Evolutionary conservation across 1,284 basidiomycete species (phyloP).

Genomic region (Tilletia caries): DNA sequence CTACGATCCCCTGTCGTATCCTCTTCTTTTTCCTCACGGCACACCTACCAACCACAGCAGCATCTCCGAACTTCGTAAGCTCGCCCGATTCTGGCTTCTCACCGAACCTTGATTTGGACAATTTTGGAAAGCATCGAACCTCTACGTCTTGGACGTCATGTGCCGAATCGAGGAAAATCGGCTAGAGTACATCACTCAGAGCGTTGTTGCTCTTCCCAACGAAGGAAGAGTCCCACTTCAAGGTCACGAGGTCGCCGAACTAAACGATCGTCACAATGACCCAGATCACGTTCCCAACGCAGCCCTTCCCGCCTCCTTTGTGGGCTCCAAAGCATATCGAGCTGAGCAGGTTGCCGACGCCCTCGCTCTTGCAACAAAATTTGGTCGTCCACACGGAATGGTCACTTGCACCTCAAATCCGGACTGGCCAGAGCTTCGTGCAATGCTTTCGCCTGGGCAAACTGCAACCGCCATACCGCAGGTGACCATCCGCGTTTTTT

Average conservation of each 20-base stretch:
- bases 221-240: background rate
- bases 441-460: background rate
- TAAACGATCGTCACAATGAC: background rate
- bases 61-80: background rate
- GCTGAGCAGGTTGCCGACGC: background rate
- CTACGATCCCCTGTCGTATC: background rate
- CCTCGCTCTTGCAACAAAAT: background rate
- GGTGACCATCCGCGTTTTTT: background rate
- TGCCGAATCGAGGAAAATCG: background rate
- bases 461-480: background rate
- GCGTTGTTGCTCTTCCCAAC: background rate
- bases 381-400: background rate
- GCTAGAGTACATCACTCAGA: background rate
- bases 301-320: background rate
- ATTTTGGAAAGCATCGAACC: background rate
- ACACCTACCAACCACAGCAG: background rate
- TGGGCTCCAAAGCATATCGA: background rate
- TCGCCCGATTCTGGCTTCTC: background rate
- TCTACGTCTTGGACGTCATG: background rate
- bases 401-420: background rate
- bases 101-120: background rate
- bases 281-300: background rate
- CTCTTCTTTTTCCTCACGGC: background rate
- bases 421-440: background rate
- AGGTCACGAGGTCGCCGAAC: background rate